Conservation (phyloP, 306 rosid genomes). For the Ochetophila trinervis region DNA sequence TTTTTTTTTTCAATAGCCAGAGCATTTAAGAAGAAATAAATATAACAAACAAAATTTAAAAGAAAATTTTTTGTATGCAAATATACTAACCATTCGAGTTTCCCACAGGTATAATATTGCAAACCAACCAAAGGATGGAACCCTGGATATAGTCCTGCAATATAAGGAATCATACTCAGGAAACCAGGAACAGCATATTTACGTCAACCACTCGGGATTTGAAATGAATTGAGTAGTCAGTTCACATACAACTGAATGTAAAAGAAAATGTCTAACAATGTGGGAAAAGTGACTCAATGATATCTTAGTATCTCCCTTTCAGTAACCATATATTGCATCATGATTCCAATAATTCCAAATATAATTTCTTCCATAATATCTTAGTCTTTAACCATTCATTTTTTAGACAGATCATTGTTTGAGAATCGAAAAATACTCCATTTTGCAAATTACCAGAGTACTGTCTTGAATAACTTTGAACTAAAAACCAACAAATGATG, state of each 20-base stretch:
- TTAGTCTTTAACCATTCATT: neutral
- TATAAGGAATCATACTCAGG: conserved; percentile 18
- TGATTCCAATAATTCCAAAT: too few species aligned
- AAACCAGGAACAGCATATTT: neutral
- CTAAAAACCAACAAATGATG: conserved; percentile 5
- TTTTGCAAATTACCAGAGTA: too few species aligned
- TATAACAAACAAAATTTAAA: neutral
- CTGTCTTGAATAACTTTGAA: neutral
- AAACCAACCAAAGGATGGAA: conserved; percentile 86
- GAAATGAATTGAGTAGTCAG: too few species aligned
- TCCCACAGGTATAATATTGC: conserved; percentile 88
- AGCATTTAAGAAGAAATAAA: neutral
- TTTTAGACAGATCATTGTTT: neutral
- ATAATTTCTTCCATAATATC: conserved; percentile 11
- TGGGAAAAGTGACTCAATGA: neutral
- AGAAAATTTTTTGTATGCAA: neutral
- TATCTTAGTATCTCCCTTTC: conserved; percentile 10
- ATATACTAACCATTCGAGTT: conserved; percentile 83
- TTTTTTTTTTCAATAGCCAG: too few species aligned
- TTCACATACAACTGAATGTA: too few species aligned
- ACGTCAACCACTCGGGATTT: neutral
- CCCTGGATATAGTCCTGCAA: conserved; percentile 69
- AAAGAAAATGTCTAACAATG: too few species aligned
- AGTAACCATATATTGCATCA: too few species aligned
- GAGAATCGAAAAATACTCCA: neutral